Evolutionary conservation across 2,329 filamentous ascomycete genomes (phyloP).

Genomic region (Leptosphaerulina australis): DNA sequence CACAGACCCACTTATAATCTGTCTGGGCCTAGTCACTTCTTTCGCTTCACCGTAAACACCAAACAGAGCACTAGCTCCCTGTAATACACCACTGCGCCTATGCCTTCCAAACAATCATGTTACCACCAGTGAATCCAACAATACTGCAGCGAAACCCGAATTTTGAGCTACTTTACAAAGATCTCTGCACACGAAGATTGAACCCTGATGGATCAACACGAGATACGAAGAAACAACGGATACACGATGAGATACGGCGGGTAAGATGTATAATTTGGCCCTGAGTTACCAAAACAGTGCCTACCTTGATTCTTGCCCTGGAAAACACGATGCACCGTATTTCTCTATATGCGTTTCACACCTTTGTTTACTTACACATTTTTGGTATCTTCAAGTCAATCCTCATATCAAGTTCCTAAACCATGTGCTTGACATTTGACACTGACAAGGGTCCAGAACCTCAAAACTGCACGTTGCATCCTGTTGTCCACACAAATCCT

Average conservation of each 20-base stretch:
- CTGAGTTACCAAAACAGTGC: not conserved
- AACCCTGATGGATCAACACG: conserved; percentile 53
- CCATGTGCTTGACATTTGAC: not conserved
- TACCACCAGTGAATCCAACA: conserved; percentile 50
- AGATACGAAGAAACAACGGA: conserved; percentile 51
- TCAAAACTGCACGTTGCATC: conserved; percentile 44
- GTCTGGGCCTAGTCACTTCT: not conserved
- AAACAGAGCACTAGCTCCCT: conserved; percentile 11
- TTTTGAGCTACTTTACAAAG: conserved; percentile 54
- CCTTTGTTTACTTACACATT: not conserved
- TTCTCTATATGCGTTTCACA: too few species aligned
- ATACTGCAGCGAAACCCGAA: conserved; percentile 50
- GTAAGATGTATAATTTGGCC: conserved; percentile 32
- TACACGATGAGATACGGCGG: conserved; percentile 49
- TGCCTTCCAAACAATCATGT: conserved; percentile 37
- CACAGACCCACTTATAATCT: not conserved
- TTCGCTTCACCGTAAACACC: conserved; percentile 14
- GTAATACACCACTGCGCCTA: not conserved
- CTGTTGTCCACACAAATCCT: conserved; percentile 44
- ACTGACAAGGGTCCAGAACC: conserved; percentile 41
- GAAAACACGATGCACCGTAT: too few species aligned
- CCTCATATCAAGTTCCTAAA: not conserved
- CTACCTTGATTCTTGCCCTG: too few species aligned
- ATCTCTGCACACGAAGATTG: conserved; percentile 52
- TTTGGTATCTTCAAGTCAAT: not conserved